phyloP scores from a whole-genome alignment of 2,329 filamentous ascomycete genomes.

The Aspergillus novoparasiticus region DNA sequence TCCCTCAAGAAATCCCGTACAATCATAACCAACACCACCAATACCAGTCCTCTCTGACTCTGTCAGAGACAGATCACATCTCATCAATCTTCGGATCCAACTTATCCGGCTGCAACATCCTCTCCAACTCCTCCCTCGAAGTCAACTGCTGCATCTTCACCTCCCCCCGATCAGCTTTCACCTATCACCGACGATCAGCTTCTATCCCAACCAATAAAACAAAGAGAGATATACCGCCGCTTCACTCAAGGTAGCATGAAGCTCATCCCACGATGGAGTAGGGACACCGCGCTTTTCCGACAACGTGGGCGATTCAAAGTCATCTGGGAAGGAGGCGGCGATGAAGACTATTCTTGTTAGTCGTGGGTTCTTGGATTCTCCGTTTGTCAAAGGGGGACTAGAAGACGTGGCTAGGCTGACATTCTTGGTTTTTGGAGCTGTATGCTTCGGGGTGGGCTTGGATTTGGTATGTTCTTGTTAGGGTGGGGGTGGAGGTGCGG shows the following conservation, averaged over 20 bases:
- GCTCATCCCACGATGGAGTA: constrained; percentile 14
- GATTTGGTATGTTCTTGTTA: background rate
- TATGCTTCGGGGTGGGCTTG: background rate
- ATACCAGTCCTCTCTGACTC: too few species aligned
- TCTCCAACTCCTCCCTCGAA: constrained; percentile 12
- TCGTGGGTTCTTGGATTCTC: too few species aligned
- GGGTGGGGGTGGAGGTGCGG: background rate
- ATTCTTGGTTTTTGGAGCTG: background rate
- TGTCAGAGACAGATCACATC: constrained; percentile 9
- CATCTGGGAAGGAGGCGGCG: constrained; percentile 14
- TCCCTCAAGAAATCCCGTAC: background rate
- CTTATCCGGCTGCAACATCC: constrained; percentile 5
- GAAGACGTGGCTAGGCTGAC: background rate
- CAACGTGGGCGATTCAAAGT: constrained; percentile 12
- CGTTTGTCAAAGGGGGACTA: too few species aligned
- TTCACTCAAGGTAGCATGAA: constrained; percentile 18
- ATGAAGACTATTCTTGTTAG: constrained; percentile 12
- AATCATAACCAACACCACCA: background rate
- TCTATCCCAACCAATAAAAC: too few species aligned
- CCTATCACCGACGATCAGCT: constrained; percentile 1
- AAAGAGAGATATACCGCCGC: constrained; percentile 5
- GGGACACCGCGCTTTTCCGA: constrained; percentile 9
- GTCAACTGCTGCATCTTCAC: constrained; percentile 6
- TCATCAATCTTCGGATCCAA: constrained; percentile 16
- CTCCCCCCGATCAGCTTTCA: constrained; percentile 21